Conservation (phyloP, 1,284 basidiomycete genomes). For the Tilletia indica region DNA sequence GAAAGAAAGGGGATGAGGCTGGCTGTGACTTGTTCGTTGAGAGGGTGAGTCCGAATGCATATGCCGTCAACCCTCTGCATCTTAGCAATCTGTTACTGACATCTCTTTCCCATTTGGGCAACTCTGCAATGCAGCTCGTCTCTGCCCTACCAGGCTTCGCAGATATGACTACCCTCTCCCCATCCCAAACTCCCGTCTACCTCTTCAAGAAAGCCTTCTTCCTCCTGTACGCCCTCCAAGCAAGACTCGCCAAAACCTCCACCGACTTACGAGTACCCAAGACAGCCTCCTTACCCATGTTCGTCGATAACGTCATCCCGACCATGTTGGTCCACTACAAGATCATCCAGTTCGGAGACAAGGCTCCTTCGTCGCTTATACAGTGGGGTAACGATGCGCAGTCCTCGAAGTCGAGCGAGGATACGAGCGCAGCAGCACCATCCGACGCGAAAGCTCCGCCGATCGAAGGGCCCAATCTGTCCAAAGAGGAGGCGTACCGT, state of each 20-base stretch:
- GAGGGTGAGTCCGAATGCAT: background rate
- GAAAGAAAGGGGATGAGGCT: constrained; percentile 6
- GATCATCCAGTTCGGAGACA: constrained; percentile 66
- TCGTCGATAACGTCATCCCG: constrained; percentile 81
- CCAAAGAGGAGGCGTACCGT: constrained; percentile 40
- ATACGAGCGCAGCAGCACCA: background rate
- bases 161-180: constrained; percentile 28
- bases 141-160: constrained; percentile 42
- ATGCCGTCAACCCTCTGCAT: background rate
- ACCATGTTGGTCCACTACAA: constrained; percentile 76
- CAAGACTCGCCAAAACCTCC: constrained; percentile 57
- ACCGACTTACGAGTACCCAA: constrained; percentile 57
- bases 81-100: background rate
- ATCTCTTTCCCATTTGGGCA: background rate
- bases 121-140: background rate
- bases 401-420: background rate
- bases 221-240: constrained; percentile 68
- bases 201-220: constrained; percentile 86
- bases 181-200: constrained; percentile 61
- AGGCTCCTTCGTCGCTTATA: constrained; percentile 17
- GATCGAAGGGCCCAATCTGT: constrained; percentile 28
- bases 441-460: constrained; percentile 12
- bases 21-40: constrained; percentile 20
- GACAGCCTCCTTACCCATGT: constrained; percentile 63
- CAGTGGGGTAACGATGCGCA: constrained; percentile 15